Base-by-base conservation (phyloP, 2,329 filamentous ascomycete genomes). In the Ceratocystis eucalypticola region DNA sequence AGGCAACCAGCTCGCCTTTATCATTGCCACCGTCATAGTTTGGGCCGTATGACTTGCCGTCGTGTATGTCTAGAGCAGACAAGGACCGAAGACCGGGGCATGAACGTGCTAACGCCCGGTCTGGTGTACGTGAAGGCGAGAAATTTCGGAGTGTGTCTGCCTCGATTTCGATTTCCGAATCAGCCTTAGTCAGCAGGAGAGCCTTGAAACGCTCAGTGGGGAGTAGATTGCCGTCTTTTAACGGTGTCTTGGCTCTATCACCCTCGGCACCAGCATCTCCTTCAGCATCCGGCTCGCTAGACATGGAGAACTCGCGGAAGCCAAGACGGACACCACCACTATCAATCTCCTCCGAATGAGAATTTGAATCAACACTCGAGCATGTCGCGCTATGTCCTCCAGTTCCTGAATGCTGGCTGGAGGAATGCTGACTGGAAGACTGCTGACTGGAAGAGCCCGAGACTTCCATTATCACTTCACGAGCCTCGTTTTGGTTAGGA, bases 401-500 rank as follows among this genome's bases (percentile, higher is more conserved):
- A 41, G 46, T 17, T 20, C 45, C 46, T 10, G 46, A 12, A 22
- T 59, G 15, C n/a, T 33, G 12, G 53, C 37, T 41, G 37, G 33
- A 37, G 33, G 46, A 20, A 22, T 57, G 25, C 17, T 33, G 10
- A 28, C 25, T 57, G 22, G 46, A 74, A 83, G 30, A 33, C 30
- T 33, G 30, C 30, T 33, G 30, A 37, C 33, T 10, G 33, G 37
- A 41, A 41, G 77, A 20, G 76, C 74, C 69, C 75, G 78, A 63
- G 17, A 48, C 61, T 72, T 79, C 61, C 45, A 48, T 50, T 8
- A 63, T 63, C 10, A 62, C 61, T n/a, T 62, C 20, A 10, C 62
- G 80, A 67, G 82, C 82, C 53, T 73, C 74, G 72, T 79, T 79
- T 71, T 82, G 82, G 71, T 76, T 79, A 6, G 80, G 81, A 69